These are phyloP conservation scores for Ceratobasidium sp. DNA, from an alignment of 1,284 basidiomycete genomes.

Conservation along the genomic window DNA sequence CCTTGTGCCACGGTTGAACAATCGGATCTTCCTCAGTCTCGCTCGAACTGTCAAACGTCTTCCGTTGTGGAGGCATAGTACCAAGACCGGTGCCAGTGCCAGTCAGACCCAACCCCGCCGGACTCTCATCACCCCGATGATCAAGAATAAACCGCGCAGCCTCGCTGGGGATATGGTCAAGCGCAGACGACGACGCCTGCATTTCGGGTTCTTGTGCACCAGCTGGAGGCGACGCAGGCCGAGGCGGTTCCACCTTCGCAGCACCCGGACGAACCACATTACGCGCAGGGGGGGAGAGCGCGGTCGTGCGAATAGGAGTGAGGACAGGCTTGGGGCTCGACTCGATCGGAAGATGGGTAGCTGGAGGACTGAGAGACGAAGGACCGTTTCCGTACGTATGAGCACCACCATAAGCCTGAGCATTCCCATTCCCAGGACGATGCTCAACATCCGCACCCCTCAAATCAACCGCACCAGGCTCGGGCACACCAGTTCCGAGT, in stretches of 20 bases:
- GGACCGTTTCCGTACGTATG: background rate
- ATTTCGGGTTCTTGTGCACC: constrained; percentile 10
- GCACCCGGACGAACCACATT: background rate
- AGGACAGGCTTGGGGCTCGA: constrained; percentile 13
- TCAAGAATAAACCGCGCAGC: constrained; percentile 42
- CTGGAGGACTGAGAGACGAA: no score
- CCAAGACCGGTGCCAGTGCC: background rate
- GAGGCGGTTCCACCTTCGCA: background rate
- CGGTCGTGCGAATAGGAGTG: constrained; percentile 36
- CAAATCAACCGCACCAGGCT: constrained; percentile 29
- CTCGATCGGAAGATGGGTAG: no score
- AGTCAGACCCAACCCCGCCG: constrained; percentile 25
- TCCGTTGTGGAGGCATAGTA: constrained; percentile 26
- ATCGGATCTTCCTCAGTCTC: constrained; percentile 52
- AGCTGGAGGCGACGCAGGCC: background rate
- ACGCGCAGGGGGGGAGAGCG: constrained; percentile 26
- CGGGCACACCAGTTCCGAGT: constrained; percentile 34
- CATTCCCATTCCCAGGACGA: background rate
- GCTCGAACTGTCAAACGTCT: constrained; percentile 50
- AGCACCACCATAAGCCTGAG: background rate
- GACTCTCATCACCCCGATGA: constrained; percentile 10
- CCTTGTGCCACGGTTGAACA: constrained; percentile 24
- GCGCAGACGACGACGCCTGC: constrained; percentile 4
- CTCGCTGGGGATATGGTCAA: constrained; percentile 35
- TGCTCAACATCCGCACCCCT: constrained; percentile 31